A percentile compares a stretch with the other conserved stretches of the same genome.
Evolutionary conservation across 257 asterid species (phyloP).

Genomic region (Solanum stenotomum): DNA sequence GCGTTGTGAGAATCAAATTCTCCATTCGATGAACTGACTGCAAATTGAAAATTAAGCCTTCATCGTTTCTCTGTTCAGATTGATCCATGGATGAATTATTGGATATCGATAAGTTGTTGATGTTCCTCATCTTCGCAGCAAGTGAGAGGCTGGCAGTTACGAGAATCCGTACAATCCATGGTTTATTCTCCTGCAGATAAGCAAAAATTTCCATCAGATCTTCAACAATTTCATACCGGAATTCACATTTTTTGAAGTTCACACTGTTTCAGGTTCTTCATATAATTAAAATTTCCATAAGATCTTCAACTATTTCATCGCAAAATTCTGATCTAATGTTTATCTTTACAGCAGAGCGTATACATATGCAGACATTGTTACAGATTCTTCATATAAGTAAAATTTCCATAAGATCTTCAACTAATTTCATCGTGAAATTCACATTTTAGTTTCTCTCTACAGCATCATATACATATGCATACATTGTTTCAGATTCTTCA

Average conservation of each 20-base stretch:
- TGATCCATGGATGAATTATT: not conserved
- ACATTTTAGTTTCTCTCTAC: not conserved
- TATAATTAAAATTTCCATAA: not conserved
- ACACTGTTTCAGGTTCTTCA: too few relatives aligned
- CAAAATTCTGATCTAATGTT: not conserved
- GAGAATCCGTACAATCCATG: constrained; percentile 42
- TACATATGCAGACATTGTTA: not conserved
- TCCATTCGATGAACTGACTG: constrained; percentile 42
- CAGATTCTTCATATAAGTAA: not conserved
- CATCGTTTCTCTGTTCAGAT: constrained; percentile 25
- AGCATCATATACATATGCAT: not conserved
- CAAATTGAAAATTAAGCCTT: constrained; percentile 24
- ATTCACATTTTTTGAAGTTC: not conserved
- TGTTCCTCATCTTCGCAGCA: constrained; percentile 47
- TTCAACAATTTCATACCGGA: not conserved
- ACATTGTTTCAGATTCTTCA: not conserved
- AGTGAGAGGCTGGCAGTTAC: constrained; percentile 43
- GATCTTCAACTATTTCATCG: not conserved
- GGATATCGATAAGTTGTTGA: constrained; percentile 11
- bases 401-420: not conserved
- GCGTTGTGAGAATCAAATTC: constrained; percentile 32
- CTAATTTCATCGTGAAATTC: not conserved
- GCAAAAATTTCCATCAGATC: not conserved
- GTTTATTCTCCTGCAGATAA: constrained; percentile 28
- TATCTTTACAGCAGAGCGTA: not conserved